Percentiles rank a stretch among this genome's conserved stretches.
phyloP scores from a whole-genome alignment of 495 filamentous ascomycete species.

The Copromyces sp. region DNA sequence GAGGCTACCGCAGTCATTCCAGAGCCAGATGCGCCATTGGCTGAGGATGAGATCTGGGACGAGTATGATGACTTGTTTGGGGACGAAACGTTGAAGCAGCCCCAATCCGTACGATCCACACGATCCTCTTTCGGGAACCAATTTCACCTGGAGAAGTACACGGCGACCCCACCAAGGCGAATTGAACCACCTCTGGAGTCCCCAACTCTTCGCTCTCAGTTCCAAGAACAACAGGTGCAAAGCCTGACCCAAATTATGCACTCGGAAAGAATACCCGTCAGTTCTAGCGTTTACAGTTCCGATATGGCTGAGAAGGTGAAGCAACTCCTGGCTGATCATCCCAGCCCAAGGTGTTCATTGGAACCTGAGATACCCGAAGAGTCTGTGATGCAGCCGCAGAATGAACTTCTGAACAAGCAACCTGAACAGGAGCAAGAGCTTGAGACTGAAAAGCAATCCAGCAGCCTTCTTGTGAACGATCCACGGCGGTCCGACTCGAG shows the following conservation, averaged over 20 bases:
- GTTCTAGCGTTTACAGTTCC: constrained; percentile 32
- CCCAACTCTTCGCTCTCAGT: constrained; percentile 23
- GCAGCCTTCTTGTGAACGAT: constrained; percentile 26
- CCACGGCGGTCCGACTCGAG: constrained; percentile 37
- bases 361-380: not conserved
- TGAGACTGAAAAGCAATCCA: constrained; percentile 13
- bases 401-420: constrained; percentile 16
- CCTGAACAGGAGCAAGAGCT: constrained; percentile 28
- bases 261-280: constrained; percentile 18
- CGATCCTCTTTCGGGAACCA: constrained; percentile 35
- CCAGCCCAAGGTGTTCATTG: constrained; percentile 30
- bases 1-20: constrained; percentile 55
- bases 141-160: constrained; percentile 33
- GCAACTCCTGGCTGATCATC: constrained; percentile 29
- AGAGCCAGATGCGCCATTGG: constrained; percentile 43
- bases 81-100: constrained; percentile 35
- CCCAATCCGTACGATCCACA: constrained; percentile 45
- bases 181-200: constrained; percentile 30
- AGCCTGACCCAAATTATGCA: constrained; percentile 24
- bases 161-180: not conserved
- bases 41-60: constrained; percentile 86
- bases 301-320: constrained; percentile 39
- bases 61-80: constrained; percentile 89
- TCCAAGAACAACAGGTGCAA: constrained; percentile 12
- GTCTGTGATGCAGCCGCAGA: not conserved